These are phyloP conservation scores for Clonostachys chloroleuca DNA, from an alignment of 2,329 filamentous ascomycete genomes.

Conservation along the genomic window DNA sequence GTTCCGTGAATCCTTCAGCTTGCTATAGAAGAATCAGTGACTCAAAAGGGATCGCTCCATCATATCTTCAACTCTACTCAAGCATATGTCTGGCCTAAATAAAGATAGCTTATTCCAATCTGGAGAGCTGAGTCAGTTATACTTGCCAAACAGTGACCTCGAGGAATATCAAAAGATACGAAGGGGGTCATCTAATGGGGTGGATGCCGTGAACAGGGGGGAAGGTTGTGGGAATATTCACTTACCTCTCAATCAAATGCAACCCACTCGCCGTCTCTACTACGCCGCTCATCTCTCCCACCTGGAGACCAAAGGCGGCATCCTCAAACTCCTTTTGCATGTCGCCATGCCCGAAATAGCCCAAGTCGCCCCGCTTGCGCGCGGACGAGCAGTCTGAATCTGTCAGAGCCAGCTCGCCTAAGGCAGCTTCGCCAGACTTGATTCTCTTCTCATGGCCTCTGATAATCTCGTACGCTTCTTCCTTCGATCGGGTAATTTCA, in stretches of 20 bases:
- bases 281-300: conserved; percentile 79
- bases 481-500: conserved; percentile 82
- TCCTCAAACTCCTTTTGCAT: conserved; percentile 99
- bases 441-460: conserved; percentile 73
- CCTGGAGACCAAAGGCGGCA: conserved; percentile 83
- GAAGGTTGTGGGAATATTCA: background rate
- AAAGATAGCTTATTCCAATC: too few species aligned
- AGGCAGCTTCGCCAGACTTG: conserved; percentile 57
- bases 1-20: too few species aligned
- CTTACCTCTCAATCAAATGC: conserved; percentile 91
- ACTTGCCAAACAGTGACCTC: too few species aligned
- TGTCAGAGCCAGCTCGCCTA: conserved; percentile 80
- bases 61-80: too few species aligned
- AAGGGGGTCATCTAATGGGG: too few species aligned
- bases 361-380: conserved; percentile 88
- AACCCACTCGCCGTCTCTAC: conserved; percentile 92
- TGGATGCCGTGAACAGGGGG: background rate
- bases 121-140: too few species aligned
- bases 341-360: conserved; percentile 88
- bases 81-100: too few species aligned
- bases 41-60: too few species aligned
- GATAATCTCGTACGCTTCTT: conserved; percentile 79
- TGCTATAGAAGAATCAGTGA: too few species aligned
- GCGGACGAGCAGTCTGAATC: conserved; percentile 97
- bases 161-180: too few species aligned